A percentile compares a stretch with the other conserved stretches of the same genome.
Evolutionary conservation across 257 asterid species (phyloP).

Genomic region (Solanum chilense): DNA sequence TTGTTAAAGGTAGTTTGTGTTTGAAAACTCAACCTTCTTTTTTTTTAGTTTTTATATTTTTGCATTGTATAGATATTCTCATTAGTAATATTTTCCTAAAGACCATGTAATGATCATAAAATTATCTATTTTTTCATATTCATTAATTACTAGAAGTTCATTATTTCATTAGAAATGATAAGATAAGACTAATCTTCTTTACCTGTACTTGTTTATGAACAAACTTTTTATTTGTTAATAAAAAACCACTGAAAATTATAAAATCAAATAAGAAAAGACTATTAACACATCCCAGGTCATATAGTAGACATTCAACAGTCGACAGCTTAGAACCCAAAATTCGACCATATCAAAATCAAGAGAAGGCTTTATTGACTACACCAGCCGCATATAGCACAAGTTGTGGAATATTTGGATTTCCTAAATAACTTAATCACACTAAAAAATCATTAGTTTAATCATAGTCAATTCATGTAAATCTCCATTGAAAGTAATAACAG

Average conservation of each 20-base stretch:
- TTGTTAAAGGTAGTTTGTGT: background rate
- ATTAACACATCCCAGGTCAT: background rate
- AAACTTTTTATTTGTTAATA: too few relatives aligned
- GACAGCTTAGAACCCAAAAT: conserved; percentile 2
- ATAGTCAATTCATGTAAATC: background rate
- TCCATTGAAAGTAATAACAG: background rate
- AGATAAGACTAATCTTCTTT: too few relatives aligned
- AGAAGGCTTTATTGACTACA: background rate
- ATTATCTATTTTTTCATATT: background rate
- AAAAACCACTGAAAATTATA: background rate
- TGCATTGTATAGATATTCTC: background rate
- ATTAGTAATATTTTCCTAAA: too few relatives aligned
- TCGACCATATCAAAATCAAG: background rate
- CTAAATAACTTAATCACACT: background rate
- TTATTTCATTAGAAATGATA: too few relatives aligned
- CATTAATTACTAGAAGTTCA: too few relatives aligned
- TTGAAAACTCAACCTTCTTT: background rate
- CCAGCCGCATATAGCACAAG: background rate
- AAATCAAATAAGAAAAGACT: too few relatives aligned
- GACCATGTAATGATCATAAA: background rate
- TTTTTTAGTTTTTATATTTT: too few relatives aligned
- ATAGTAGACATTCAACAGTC: background rate
- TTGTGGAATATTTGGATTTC: background rate
- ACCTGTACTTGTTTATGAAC: too few relatives aligned
- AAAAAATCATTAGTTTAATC: background rate